Percentiles rank a stretch among this genome's conserved stretches.
These are phyloP conservation scores for Verticillium zaregamsianum DNA, from an alignment of 2,329 filamentous ascomycete genomes.

Conservation along the genomic window DNA sequence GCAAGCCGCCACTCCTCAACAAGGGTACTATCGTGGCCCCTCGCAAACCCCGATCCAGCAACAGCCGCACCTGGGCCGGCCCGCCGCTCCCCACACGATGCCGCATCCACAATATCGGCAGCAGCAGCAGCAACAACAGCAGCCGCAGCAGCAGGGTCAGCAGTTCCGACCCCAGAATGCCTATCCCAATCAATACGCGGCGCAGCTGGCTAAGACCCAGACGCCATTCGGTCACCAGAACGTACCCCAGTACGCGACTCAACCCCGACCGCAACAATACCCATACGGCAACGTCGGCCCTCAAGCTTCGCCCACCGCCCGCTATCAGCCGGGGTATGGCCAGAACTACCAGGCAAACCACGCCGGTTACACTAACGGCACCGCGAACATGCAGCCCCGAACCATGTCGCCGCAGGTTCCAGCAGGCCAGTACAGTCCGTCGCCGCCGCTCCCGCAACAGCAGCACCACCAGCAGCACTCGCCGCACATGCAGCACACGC, in stretches of 20 bases:
- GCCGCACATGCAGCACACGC: constrained; percentile 11
- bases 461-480: constrained; percentile 18
- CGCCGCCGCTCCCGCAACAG: constrained; percentile 11
- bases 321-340: constrained; percentile 33
- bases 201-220: constrained; percentile 48
- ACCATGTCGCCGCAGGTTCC: constrained; percentile 41
- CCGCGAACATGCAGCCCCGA: constrained; percentile 30
- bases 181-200: constrained; percentile 41
- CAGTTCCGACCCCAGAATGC: constrained; percentile 47
- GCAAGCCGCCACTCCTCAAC: constrained; percentile 32
- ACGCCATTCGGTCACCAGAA: constrained; percentile 48
- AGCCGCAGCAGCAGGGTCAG: constrained; percentile 31
- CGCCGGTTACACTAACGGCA: constrained; percentile 38
- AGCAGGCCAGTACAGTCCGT: constrained; percentile 33
- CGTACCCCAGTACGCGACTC: constrained; percentile 43
- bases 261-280: constrained; percentile 36
- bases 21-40: constrained; percentile 39
- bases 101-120: constrained; percentile 30
- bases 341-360: constrained; percentile 31
- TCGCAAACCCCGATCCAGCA: constrained; percentile 35
- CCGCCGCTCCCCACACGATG: constrained; percentile 25
- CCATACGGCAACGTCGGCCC: constrained; percentile 28
- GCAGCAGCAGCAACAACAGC: constrained; percentile 28
- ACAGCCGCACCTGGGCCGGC: constrained; percentile 28
- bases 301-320: constrained; percentile 37